Evolutionary conservation across 768 basidiomycete genomes (phyloP).

Genomic region (Auricularia auricula-judae): DNA sequence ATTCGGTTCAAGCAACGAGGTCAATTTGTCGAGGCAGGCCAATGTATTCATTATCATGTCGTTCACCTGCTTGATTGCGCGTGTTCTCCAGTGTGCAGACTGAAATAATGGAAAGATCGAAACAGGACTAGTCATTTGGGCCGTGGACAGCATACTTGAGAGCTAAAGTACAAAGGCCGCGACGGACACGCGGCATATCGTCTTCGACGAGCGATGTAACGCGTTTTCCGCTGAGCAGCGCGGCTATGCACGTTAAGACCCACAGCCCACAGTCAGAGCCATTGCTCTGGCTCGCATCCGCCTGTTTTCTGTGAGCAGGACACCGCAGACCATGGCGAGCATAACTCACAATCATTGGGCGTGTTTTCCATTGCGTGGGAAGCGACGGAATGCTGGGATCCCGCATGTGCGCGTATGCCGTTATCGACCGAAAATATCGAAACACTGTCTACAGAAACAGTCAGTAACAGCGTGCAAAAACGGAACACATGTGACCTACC

Average conservation of each 20-base stretch:
- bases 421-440: not conserved
- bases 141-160: too few relatives aligned
- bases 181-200: too few relatives aligned
- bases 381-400: too few relatives aligned
- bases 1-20: too few relatives aligned
- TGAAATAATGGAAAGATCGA: too few relatives aligned
- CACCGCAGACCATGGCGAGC: not conserved
- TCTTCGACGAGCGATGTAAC: slow-evolving; percentile 1
- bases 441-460: not conserved
- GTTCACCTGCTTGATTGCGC: too few relatives aligned
- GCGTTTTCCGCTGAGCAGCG: not conserved
- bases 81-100: too few relatives aligned
- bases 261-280: not conserved
- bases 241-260: not conserved
- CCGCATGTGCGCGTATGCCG: too few relatives aligned
- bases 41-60: too few relatives aligned
- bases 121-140: too few relatives aligned
- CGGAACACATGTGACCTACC: not conserved
- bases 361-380: not conserved
- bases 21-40: too few relatives aligned
- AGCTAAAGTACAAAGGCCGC: too few relatives aligned
- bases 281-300: not conserved
- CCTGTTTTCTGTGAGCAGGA: not conserved
- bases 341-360: not conserved
- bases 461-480: not conserved